Evolutionary conservation across 768 basidiomycete species (phyloP).

Genomic region (Paxillus rubicundulus): DNA sequence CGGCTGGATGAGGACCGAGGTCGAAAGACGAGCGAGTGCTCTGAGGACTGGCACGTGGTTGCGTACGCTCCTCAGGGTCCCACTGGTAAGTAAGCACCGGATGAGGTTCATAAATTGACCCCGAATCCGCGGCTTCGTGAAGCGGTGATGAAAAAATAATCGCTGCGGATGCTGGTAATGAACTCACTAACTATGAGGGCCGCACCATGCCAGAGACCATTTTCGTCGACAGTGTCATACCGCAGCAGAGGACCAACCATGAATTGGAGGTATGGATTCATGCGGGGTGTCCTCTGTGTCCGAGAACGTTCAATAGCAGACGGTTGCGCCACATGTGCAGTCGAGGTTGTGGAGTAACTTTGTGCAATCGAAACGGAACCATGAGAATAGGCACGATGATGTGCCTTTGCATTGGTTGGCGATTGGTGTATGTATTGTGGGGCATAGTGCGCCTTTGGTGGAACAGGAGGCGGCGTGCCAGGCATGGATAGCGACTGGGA

Average conservation of each 20-base stretch:
- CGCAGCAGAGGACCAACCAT: slow-evolving; percentile 91
- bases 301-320: slow-evolving; percentile 66
- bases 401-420: slow-evolving; percentile 23
- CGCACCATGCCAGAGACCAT: slow-evolving; percentile 83
- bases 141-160: slow-evolving; percentile 1
- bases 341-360: background rate
- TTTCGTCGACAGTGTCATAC: slow-evolving; percentile 82
- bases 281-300: slow-evolving; percentile 54
- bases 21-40: slow-evolving; percentile 43
- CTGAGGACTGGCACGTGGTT: slow-evolving; percentile 13
- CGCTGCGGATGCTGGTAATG: background rate
- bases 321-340: slow-evolving; percentile 41
- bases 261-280: slow-evolving; percentile 81
- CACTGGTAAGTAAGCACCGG: slow-evolving; percentile 70
- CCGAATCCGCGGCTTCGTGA: slow-evolving; percentile 65
- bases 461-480: slow-evolving; percentile 40
- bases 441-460: slow-evolving; percentile 31
- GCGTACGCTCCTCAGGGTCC: slow-evolving; percentile 53
- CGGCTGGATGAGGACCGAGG: slow-evolving; percentile 71
- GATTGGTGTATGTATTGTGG: slow-evolving; percentile 4
- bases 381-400: slow-evolving; percentile 25
- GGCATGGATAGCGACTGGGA: slow-evolving; percentile 11
- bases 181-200: slow-evolving; percentile 84
- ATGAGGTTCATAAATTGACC: slow-evolving; percentile 73
- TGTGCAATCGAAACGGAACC: background rate